These are phyloP conservation scores for Aphanocladium album DNA, from an alignment of 2,329 filamentous ascomycete species.

Conservation along the genomic window DNA sequence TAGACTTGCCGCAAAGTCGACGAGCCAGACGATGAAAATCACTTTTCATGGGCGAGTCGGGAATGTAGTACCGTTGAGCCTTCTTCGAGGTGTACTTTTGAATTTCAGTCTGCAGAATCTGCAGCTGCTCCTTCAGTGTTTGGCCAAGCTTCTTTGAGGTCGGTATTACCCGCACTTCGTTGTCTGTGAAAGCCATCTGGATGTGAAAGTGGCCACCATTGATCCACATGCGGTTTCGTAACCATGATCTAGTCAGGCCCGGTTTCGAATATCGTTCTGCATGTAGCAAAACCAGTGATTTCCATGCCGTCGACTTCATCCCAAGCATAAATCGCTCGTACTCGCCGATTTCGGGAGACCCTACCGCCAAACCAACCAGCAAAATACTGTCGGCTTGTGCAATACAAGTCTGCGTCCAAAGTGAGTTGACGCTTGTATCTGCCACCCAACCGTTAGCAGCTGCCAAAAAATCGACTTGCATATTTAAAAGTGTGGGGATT, in stretches of 20 bases:
- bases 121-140: conserved; percentile 84
- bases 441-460: conserved; percentile 5
- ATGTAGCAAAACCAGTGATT: conserved; percentile 86
- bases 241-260: conserved; percentile 82
- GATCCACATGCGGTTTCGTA: conserved; percentile 92
- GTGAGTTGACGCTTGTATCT: conserved; percentile 95
- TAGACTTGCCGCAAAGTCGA: conserved; percentile 85
- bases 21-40: conserved; percentile 93
- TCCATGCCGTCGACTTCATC: conserved; percentile 94
- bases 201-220: conserved; percentile 97
- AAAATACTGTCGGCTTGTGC: conserved; percentile 95
- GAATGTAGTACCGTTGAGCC: conserved; percentile 85
- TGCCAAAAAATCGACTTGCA: not conserved
- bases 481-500: not conserved
- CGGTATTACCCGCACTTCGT: conserved; percentile 69
- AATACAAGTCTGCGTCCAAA: conserved; percentile 98
- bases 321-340: conserved; percentile 95
- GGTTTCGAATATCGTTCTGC: conserved; percentile 80
- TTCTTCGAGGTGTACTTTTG: conserved; percentile 96
- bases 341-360: conserved; percentile 85
- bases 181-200: conserved; percentile 83
- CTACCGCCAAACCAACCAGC: conserved; percentile 84
- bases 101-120: conserved; percentile 92
- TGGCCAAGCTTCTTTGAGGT: conserved; percentile 75
- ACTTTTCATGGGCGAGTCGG: conserved; percentile 89